Evolutionary conservation across 495 filamentous ascomycete genomes (phyloP).

Genomic region (Neurospora sp.): DNA sequence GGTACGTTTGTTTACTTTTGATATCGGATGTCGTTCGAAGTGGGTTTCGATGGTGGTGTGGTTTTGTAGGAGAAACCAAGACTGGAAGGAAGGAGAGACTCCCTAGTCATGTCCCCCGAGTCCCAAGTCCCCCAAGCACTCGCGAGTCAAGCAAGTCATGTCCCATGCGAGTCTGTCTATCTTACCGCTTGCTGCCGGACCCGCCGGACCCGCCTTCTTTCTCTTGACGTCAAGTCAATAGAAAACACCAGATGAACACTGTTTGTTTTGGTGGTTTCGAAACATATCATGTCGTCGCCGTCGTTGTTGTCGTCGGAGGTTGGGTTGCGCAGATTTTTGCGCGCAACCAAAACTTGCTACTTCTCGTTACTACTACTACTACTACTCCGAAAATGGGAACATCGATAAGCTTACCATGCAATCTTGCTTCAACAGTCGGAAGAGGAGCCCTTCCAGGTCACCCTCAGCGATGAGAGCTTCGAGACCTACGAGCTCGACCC

Average conservation of each 20-base stretch:
- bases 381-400: background rate
- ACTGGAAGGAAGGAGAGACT: background rate
- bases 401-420: background rate
- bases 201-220: background rate
- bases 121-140: background rate
- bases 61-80: background rate
- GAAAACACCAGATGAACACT: background rate
- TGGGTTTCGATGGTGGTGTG: background rate
- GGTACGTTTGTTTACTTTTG: slow-evolving; percentile 28
- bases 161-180: background rate
- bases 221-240: background rate
- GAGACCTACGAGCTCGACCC: slow-evolving; percentile 99
- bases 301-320: background rate
- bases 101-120: background rate
- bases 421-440: slow-evolving; percentile 52
- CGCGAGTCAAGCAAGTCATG: background rate
- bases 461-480: slow-evolving; percentile 93
- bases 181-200: background rate
- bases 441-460: slow-evolving; percentile 85
- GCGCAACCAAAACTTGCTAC: background rate
- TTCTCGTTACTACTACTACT: background rate
- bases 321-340: background rate
- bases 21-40: background rate
- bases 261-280: background rate
- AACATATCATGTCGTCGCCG: background rate